phyloP scores from a whole-genome alignment of 2,329 filamentous ascomycete species.

The Clonostachys chloroleuca region DNA sequence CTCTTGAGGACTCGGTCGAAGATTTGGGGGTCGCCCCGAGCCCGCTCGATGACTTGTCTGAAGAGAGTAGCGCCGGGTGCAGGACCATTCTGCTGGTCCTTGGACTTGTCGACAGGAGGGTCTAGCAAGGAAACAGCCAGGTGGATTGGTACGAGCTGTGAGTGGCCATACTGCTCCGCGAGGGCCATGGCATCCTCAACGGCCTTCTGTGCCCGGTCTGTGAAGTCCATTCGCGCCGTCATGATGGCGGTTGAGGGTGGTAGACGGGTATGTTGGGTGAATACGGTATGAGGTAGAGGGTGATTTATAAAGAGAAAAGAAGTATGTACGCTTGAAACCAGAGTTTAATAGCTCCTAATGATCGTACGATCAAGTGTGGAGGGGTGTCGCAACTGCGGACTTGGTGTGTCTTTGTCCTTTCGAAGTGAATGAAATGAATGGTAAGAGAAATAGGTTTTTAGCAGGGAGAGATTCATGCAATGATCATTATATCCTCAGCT shows the following conservation, averaged over 20 bases:
- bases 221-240: slow-evolving; percentile 84
- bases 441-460: background rate
- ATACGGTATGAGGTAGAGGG: background rate
- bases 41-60: slow-evolving; percentile 89
- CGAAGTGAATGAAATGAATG: background rate
- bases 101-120: slow-evolving; percentile 69
- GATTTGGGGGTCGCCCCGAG: slow-evolving; percentile 85
- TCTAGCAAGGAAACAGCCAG: slow-evolving; percentile 80
- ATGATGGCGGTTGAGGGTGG: slow-evolving; percentile 37
- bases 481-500: too few species aligned
- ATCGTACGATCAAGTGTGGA: too few species aligned
- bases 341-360: too few species aligned
- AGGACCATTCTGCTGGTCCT: slow-evolving; percentile 76
- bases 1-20: slow-evolving; percentile 92
- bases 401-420: too few species aligned
- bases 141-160: slow-evolving; percentile 86
- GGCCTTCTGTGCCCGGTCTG: slow-evolving; percentile 86
- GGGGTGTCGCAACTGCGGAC: too few species aligned
- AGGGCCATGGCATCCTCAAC: slow-evolving; percentile 84
- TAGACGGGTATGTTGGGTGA: background rate
- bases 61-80: slow-evolving; percentile 73
- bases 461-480: too few species aligned
- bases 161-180: slow-evolving; percentile 85
- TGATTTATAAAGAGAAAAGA: background rate
- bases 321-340: background rate